A percentile compares a stretch with the other conserved stretches of the same genome.
Evolutionary conservation across 208 protist species (phyloP).

Genomic region (Leishmania mexicana): DNA sequence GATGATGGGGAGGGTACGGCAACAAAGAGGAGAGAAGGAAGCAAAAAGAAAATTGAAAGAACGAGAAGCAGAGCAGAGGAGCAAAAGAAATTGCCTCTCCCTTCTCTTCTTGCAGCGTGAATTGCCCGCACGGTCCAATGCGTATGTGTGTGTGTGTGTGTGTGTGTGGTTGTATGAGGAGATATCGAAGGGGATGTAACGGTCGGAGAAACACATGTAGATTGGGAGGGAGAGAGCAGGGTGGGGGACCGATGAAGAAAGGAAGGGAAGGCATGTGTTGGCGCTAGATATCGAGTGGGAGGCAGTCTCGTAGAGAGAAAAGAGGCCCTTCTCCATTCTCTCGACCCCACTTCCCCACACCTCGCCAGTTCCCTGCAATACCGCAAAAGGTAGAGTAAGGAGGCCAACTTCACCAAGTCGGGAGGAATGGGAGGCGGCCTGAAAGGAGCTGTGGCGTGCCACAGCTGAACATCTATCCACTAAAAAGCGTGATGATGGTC

Average conservation of each 20-base stretch:
- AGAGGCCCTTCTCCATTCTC: background rate
- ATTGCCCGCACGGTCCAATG: background rate
- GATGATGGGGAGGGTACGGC: too few species aligned
- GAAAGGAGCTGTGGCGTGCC: background rate
- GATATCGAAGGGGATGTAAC: background rate
- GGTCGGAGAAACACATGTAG: background rate
- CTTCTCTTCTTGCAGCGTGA: background rate
- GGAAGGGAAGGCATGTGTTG: background rate
- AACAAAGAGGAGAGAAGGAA: constrained; percentile 4
- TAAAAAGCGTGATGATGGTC: background rate
- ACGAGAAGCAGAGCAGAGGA: background rate
- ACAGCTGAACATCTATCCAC: background rate
- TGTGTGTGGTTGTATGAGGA: background rate
- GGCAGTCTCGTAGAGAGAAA: too few species aligned
- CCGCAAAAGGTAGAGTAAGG: background rate
- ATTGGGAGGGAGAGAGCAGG: background rate
- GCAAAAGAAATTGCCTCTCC: background rate
- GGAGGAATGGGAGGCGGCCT: background rate
- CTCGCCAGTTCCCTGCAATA: background rate
- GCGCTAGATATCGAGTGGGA: background rate
- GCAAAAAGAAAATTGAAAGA: background rate
- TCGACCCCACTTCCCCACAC: background rate
- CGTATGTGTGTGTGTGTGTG: background rate
- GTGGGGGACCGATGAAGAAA: background rate
- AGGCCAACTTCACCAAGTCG: background rate